Base-by-base conservation (phyloP, 768 basidiomycete genomes). In the Phlegmacium glaucopus region DNA sequence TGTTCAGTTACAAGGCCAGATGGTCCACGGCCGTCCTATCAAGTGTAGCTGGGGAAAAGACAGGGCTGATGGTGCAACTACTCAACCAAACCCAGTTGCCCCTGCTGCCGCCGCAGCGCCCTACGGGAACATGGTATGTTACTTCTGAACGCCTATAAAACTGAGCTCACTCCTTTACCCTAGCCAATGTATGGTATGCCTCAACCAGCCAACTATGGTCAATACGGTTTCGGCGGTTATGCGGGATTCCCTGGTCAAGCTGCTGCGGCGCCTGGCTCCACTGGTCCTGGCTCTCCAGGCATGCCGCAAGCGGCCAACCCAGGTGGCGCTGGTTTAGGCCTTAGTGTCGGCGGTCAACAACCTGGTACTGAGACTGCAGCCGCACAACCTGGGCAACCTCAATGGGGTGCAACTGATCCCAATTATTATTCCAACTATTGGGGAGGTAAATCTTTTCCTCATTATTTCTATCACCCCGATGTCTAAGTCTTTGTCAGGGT, bases 21-120 rank as follows among this genome's bases (percentile, higher is more conserved):
- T 93, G 78, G 91, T 99, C 22, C 96, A 99, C 55, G 95, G 95
- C 40, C 74, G 96, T 32, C 93, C 94, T 7, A 92, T 98, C 76
- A 98, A 97, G 71, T 95, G 92, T 68, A 93, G 91, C 60, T 99
- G 96, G 96, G 96, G 96, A 47, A 98, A 97, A 69, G 95, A 97
- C 65, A 79, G 91, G 52, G 86, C 83, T 17, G 86, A 88, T 63
- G 87, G 82, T 28, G 79, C 77, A 18, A 73, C 79, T 18, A 76
- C 79, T 46, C 71, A 79, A 40, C 59, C 69, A 12, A 66, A 60
- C 28, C 71, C 72, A 30, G 65, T 87, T 57, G 85, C 83, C 56
- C 86, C 87, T 27, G 72, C 79, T 39, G 65, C 79, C 18, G 65
- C 72, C 29, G 78, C 84, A 40, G 63, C 84, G 37, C 83, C 87